Evolutionary conservation across 192 early-diverging fungal genomes (phyloP).

Genomic region (Kickxella alabastrina): DNA sequence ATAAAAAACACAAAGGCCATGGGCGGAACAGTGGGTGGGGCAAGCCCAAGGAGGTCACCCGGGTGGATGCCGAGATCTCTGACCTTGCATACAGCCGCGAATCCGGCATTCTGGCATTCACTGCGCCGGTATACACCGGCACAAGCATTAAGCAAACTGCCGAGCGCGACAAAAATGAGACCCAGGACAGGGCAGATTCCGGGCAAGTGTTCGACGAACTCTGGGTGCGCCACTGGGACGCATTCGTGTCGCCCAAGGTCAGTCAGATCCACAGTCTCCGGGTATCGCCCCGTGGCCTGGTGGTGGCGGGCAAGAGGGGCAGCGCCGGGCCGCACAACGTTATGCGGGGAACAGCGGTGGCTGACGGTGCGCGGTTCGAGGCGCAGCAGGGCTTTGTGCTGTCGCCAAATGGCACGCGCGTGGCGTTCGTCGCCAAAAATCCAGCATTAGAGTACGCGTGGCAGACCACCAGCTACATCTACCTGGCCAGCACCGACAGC

Average conservation of each 20-base stretch:
- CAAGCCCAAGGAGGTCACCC: conserved; percentile 47
- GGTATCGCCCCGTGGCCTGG: conserved; percentile 18
- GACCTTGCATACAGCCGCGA: conserved; percentile 57
- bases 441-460: conserved; percentile 63
- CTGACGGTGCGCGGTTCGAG: conserved; percentile 55
- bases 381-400: conserved; percentile 55
- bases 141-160: conserved; percentile 56
- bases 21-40: conserved; percentile 38
- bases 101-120: conserved; percentile 58
- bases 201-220: conserved; percentile 64
- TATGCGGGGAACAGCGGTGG: conserved; percentile 35
- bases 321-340: conserved; percentile 21
- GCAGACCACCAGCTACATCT: conserved; percentile 73
- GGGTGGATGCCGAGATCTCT: conserved; percentile 46
- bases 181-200: conserved; percentile 54
- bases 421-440: conserved; percentile 72
- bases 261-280: conserved; percentile 58
- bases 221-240: conserved; percentile 84
- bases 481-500: conserved; percentile 58
- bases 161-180: conserved; percentile 50
- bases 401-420: conserved; percentile 58
- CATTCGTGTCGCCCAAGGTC: conserved; percentile 57
- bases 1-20: no score
- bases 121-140: conserved; percentile 61
- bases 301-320: conserved; percentile 5